Percentiles rank a stretch among this genome's conserved stretches.
Evolutionary conservation across 495 filamentous ascomycete genomes (phyloP).

Genomic region (Tetracladium setigerum): DNA sequence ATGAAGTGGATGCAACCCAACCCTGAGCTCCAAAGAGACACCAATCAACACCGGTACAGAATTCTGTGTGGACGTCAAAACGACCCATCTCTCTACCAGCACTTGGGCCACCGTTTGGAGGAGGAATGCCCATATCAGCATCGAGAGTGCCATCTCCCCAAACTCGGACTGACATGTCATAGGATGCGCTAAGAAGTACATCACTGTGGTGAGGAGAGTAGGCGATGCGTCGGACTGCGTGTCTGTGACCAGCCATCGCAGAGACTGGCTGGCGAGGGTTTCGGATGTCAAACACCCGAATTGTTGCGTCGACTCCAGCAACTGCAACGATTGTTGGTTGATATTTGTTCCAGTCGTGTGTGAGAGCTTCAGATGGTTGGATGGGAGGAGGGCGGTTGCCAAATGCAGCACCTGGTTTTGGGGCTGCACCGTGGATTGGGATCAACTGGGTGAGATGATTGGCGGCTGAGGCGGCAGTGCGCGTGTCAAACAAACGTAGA

Average conservation of each 20-base stretch:
- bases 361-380: conserved; percentile 63
- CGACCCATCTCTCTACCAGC: conserved; percentile 58
- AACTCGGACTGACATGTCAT: conserved; percentile 94
- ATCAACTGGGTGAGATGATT: conserved; percentile 76
- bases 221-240: conserved; percentile 73
- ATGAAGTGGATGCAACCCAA: conserved; percentile 88
- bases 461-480: conserved; percentile 68
- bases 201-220: conserved; percentile 92
- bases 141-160: conserved; percentile 72
- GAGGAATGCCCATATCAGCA: conserved; percentile 18
- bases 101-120: conserved; percentile 37
- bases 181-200: conserved; percentile 78
- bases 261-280: conserved; percentile 58
- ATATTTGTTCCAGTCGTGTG: conserved; percentile 99
- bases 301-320: conserved; percentile 78
- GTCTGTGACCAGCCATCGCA: conserved; percentile 76
- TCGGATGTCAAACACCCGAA: conserved; percentile 85
- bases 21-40: conserved; percentile 92
- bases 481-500: conserved; percentile 81
- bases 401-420: conserved; percentile 31
- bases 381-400: conserved; percentile 26
- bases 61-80: conserved; percentile 91
- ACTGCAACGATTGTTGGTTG: conserved; percentile 73
- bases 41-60: conserved; percentile 97
- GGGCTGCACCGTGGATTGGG: conserved; percentile 61